phyloP scores from a whole-genome alignment of 1,284 basidiomycete species.

The Thecaphora thlaspeos region DNA sequence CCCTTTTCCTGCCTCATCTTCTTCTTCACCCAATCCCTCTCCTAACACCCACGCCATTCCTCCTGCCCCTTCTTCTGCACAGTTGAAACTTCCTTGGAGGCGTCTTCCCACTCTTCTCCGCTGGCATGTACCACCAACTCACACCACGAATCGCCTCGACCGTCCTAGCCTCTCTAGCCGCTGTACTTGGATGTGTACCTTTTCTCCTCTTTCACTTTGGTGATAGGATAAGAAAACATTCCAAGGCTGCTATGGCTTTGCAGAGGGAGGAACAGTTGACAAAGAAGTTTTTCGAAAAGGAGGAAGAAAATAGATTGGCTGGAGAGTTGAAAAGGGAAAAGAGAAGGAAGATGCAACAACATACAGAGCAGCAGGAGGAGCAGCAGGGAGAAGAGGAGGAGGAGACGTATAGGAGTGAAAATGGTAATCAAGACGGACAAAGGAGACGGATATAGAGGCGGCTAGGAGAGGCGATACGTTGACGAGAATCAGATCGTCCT shows the following conservation, averaged over 20 bases:
- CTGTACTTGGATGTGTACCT: slow-evolving; percentile 42
- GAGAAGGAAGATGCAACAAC: background rate
- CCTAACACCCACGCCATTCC: no score
- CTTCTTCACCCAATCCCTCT: no score
- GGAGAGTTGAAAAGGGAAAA: no score
- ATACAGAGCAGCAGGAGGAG: no score
- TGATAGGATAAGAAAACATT: slow-evolving; percentile 32
- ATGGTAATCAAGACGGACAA: no score
- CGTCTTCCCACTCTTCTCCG: slow-evolving; percentile 34
- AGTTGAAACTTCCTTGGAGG: slow-evolving; percentile 37
- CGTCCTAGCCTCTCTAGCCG: slow-evolving; percentile 43
- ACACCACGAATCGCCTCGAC: slow-evolving; percentile 49
- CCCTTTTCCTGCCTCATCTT: background rate
- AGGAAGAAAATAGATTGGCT: no score
- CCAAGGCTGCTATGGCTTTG: slow-evolving; percentile 35
- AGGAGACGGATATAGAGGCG: no score
- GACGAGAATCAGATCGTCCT: slow-evolving; percentile 3
- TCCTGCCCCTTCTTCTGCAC: background rate
- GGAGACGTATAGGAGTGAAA: no score
- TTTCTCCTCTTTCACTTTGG: slow-evolving; percentile 51
- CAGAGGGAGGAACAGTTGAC: slow-evolving; percentile 30
- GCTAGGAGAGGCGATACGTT: no score
- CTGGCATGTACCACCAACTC: slow-evolving; percentile 39
- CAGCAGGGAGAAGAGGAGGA: no score
- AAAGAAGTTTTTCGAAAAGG: slow-evolving; percentile 10